Conservation (phyloP, 805 yeast species). For the Candida sanyiensis region DNA sequence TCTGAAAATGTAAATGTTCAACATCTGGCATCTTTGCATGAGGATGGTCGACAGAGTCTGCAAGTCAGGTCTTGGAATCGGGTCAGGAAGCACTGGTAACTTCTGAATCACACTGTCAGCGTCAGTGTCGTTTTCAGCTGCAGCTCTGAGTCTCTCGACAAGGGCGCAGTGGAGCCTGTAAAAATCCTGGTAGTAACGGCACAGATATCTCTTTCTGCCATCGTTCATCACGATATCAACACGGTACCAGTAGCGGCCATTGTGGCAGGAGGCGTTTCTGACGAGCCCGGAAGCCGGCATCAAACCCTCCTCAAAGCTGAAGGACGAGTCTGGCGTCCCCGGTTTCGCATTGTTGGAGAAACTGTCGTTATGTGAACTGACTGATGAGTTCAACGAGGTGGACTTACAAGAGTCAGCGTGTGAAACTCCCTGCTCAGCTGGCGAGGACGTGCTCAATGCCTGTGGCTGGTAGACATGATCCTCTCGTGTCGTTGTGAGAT, state of each 20-base stretch:
- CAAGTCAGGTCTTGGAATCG: conserved; percentile 37
- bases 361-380: conserved; percentile 10
- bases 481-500: not conserved
- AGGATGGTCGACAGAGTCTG: conserved; percentile 26
- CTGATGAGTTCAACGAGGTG: conserved; percentile 9
- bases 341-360: conserved; percentile 9
- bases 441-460: not conserved
- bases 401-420: not conserved
- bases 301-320: conserved; percentile 6
- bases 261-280: conserved; percentile 34
- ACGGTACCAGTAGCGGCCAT: conserved; percentile 48
- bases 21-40: conserved; percentile 34
- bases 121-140: conserved; percentile 10
- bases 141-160: conserved; percentile 19
- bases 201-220: conserved; percentile 34
- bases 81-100: conserved; percentile 42
- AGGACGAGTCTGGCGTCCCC: conserved; percentile 7
- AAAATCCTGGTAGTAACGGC: conserved; percentile 48
- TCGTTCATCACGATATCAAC: conserved; percentile 36
- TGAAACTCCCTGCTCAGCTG: too few relatives aligned
- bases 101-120: conserved; percentile 8
- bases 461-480: conserved; percentile 1
- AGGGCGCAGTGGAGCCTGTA: conserved; percentile 38
- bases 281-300: conserved; percentile 34
- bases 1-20: conserved; percentile 37